phyloP scores from a whole-genome alignment of 148 eudicot genomes.

The Fallopia convolvulus region DNA sequence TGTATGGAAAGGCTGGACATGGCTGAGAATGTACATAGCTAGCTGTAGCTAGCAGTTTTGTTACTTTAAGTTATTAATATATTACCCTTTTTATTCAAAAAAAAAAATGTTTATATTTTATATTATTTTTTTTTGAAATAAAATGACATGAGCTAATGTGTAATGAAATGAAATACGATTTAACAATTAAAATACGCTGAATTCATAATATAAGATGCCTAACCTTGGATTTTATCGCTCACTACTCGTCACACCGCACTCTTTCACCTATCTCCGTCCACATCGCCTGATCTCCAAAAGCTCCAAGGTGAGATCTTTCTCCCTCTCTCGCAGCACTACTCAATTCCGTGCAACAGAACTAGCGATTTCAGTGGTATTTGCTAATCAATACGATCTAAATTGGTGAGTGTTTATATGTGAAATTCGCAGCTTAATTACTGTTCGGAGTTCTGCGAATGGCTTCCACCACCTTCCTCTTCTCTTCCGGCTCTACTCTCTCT shows the following conservation, averaged over 20 bases:
- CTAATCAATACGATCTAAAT: not conserved
- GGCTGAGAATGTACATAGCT: too few species aligned
- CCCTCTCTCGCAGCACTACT: not conserved
- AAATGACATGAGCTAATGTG: too few species aligned
- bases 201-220: too few species aligned
- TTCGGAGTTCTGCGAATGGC: slow-evolving; percentile 34
- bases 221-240: not conserved
- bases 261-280: not conserved
- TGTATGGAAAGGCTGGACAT: too few species aligned
- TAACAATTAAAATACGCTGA: too few species aligned
- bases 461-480: slow-evolving; percentile 41
- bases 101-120: too few species aligned
- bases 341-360: not conserved
- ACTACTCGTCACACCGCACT: slow-evolving; percentile 9
- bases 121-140: too few species aligned
- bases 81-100: too few species aligned
- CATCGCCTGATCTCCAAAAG: not conserved
- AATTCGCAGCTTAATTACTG: slow-evolving; percentile 3
- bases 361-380: not conserved
- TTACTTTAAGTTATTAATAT: too few species aligned
- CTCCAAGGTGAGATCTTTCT: not conserved
- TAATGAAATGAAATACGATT: too few species aligned
- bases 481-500: slow-evolving; percentile 27
- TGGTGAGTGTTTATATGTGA: not conserved
- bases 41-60: too few species aligned